These are phyloP conservation scores for Arabidopsis suecica DNA, from an alignment of 345 rosid species.

Conservation along the genomic window DNA sequence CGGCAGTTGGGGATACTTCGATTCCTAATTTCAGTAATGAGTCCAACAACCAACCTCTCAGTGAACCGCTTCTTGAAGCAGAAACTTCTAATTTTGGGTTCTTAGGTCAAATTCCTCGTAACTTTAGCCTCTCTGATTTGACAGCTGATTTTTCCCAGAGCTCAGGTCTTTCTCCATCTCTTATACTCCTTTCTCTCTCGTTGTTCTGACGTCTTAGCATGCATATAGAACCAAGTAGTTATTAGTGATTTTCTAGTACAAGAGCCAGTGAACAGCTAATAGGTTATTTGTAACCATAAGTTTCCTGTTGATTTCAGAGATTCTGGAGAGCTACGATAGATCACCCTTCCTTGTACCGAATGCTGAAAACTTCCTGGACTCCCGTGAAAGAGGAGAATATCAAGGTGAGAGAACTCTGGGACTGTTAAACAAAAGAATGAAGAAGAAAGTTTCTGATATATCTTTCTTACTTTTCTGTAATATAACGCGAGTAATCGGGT, in stretches of 20 bases:
- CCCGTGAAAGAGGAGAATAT: conserved; percentile 66
- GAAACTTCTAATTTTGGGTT: conserved; percentile 78
- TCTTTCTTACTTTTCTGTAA: not conserved
- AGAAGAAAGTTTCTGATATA: conserved; percentile 5
- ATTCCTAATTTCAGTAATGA: conserved; percentile 77
- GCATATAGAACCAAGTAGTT: conserved; percentile 21
- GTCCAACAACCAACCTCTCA: conserved; percentile 72
- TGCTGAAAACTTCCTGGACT: conserved; percentile 57
- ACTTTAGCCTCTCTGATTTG: conserved; percentile 93
- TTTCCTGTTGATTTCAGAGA: conserved; percentile 56
- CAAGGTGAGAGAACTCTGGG: conserved; percentile 52
- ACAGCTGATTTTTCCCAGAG: conserved; percentile 87
- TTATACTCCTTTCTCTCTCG: not conserved
- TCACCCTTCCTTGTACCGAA: conserved; percentile 77
- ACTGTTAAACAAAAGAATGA: conserved; percentile 10
- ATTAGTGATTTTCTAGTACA: not conserved
- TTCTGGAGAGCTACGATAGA: conserved; percentile 79
- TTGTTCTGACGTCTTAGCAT: conserved; percentile 5
- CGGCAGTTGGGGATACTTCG: conserved; percentile 70
- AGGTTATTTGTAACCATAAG: conserved; percentile 27
- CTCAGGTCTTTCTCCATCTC: conserved; percentile 66
- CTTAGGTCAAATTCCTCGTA: conserved; percentile 79
- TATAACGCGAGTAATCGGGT: not conserved
- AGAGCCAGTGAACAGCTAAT: conserved; percentile 3
- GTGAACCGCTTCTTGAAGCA: conserved; percentile 73